phyloP scores from a whole-genome alignment of 1,139 yeast species.

The Pichia sp. region DNA sequence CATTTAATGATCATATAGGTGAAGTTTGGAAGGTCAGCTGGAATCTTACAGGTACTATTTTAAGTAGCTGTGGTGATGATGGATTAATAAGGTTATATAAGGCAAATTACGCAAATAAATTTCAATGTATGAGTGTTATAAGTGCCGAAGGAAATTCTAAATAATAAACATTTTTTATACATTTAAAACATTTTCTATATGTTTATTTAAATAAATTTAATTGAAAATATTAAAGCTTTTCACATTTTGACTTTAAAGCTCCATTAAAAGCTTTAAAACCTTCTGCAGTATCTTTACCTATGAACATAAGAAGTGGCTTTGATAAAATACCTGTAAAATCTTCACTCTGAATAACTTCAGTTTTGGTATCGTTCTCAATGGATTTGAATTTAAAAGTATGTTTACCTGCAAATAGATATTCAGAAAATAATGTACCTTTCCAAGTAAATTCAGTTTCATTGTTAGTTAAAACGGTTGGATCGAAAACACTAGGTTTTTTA shows the following conservation, averaged over 20 bases:
- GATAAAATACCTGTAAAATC: not conserved
- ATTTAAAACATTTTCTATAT: not conserved
- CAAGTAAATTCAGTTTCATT: not conserved
- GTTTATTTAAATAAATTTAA: no score
- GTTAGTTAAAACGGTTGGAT: not conserved
- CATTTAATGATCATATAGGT: conserved; percentile 35
- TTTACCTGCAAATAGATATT: conserved; percentile 1
- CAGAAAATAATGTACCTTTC: not conserved
- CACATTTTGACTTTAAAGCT: conserved; percentile 3
- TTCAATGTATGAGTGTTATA: conserved; percentile 87
- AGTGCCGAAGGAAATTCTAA: conserved; percentile 44
- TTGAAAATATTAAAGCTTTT: not conserved
- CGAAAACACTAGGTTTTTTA: not conserved
- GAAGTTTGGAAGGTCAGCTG: conserved; percentile 96
- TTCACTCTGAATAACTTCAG: conserved; percentile 4
- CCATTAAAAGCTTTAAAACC: conserved; percentile 5
- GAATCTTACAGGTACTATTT: conserved; percentile 88
- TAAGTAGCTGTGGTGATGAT: conserved; percentile 93
- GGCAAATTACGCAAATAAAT: conserved; percentile 74
- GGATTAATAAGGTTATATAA: conserved; percentile 92
- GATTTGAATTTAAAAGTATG: conserved; percentile 2
- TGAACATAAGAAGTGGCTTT: conserved; percentile 1
- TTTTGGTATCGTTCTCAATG: not conserved
- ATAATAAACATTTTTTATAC: not conserved
- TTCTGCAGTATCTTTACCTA: conserved; percentile 1